Evolutionary conservation across 177 flowering plant species (phyloP).

Genomic region (Telopea speciosissima): DNA sequence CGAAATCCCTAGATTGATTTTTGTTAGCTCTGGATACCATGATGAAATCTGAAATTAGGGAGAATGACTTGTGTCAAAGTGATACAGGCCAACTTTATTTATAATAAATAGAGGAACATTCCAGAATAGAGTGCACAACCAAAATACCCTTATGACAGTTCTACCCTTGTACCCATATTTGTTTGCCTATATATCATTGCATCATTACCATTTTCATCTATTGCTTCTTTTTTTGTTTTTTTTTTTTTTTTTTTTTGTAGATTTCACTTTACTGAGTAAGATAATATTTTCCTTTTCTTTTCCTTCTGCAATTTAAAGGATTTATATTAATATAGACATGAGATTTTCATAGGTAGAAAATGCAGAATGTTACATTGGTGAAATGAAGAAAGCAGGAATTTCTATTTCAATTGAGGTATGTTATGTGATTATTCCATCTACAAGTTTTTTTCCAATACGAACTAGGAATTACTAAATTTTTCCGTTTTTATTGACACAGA

Average conservation of each 20-base stretch:
- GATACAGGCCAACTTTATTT: too few relatives aligned
- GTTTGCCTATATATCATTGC: neutral
- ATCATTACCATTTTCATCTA: neutral
- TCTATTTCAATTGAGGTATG: constrained; percentile 62
- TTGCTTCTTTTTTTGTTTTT: neutral
- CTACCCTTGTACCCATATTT: too few relatives aligned
- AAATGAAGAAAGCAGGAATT: constrained; percentile 63
- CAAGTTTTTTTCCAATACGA: neutral
- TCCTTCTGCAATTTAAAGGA: neutral
- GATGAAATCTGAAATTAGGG: too few relatives aligned
- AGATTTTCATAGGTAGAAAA: constrained; percentile 42
- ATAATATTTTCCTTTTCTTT: neutral
- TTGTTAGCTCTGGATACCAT: too few relatives aligned
- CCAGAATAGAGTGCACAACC: too few relatives aligned
- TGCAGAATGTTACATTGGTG: constrained; percentile 63
- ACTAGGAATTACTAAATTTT: neutral
- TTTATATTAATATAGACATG: neutral
- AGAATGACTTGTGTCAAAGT: too few relatives aligned
- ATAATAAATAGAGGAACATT: too few relatives aligned
- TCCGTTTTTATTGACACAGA: neutral
- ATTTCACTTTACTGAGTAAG: too few relatives aligned
- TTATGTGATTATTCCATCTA: neutral
- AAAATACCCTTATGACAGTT: too few relatives aligned
- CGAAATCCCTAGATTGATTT: too few relatives aligned
- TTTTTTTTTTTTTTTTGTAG: too few relatives aligned